These are phyloP conservation scores for Suillus cothurnatus DNA, from an alignment of 768 basidiomycete genomes.

Conservation along the genomic window DNA sequence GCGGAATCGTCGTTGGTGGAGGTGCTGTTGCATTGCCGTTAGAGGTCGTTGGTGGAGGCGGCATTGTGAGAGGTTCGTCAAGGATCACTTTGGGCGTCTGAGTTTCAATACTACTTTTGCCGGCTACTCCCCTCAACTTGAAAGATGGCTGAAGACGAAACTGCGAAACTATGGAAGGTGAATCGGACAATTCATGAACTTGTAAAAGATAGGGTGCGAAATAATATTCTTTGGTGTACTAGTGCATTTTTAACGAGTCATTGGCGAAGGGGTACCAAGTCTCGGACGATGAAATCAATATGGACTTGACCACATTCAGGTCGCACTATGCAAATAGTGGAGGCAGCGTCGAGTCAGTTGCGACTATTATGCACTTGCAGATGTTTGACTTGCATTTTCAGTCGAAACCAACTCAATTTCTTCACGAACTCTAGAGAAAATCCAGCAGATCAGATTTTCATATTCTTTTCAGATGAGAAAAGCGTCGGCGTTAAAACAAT, in stretches of 20 bases:
- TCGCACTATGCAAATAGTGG: conserved; percentile 67
- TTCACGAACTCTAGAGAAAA: conserved; percentile 75
- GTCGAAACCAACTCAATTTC: conserved; percentile 89
- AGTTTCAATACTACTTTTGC: conserved; percentile 52
- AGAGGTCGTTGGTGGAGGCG: conserved; percentile 42
- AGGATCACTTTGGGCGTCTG: conserved; percentile 40
- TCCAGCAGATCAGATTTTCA: conserved; percentile 79
- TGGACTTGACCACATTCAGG: conserved; percentile 83
- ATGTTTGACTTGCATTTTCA: conserved; percentile 36
- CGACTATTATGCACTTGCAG: conserved; percentile 5
- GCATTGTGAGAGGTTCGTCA: conserved; percentile 26
- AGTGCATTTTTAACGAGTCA: conserved; percentile 6
- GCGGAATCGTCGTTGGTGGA: conserved; percentile 39
- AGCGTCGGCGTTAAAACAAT: conserved; percentile 98
- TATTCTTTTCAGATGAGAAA: conserved; percentile 95
- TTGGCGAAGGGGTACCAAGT: conserved; percentile 82
- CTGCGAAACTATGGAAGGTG: conserved; percentile 92
- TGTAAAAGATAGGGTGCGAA: conserved; percentile 86
- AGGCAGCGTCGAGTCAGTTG: conserved; percentile 83
- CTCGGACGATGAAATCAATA: conserved; percentile 90
- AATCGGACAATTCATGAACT: conserved; percentile 96
- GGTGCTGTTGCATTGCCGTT: conserved; percentile 35
- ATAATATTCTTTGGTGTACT: conserved; percentile 1
- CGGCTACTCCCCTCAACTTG: conserved; percentile 23
- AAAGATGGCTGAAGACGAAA: conserved; percentile 77